These are phyloP conservation scores for Phaffia rhodozyma DNA, from an alignment of 1,284 basidiomycete genomes.

Conservation along the genomic window DNA sequence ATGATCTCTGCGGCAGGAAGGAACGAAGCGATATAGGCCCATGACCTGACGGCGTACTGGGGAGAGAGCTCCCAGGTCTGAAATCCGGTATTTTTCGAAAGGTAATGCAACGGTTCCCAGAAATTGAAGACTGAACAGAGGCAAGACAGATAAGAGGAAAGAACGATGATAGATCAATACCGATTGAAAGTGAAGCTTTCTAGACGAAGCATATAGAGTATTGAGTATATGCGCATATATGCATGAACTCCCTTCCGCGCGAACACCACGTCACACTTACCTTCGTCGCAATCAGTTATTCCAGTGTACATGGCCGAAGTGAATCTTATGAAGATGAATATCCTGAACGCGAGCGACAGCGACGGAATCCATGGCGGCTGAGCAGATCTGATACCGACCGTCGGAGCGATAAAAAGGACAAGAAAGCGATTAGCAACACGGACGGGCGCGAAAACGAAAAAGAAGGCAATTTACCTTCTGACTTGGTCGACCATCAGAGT, in stretches of 20 bases:
- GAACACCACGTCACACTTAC: constrained; percentile 37
- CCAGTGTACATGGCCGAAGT: constrained; percentile 91
- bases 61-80: constrained; percentile 98
- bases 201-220: constrained; percentile 7
- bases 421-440: neutral
- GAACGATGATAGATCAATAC: neutral
- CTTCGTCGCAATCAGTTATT: constrained; percentile 94
- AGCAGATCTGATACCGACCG: constrained; percentile 34
- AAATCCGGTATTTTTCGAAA: constrained; percentile 71
- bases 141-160: neutral
- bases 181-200: neutral
- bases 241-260: neutral
- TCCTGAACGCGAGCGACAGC: constrained; percentile 67
- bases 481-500: constrained; percentile 14
- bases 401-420: neutral
- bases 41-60: constrained; percentile 77
- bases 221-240: neutral
- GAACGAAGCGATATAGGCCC: constrained; percentile 81
- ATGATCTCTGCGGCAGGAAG: constrained; percentile 33
- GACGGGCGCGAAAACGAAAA: neutral
- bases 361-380: constrained; percentile 69
- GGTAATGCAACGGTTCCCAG: constrained; percentile 93
- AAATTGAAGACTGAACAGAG: constrained; percentile 75
- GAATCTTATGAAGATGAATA: constrained; percentile 69
- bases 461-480: constrained; percentile 1